Evolutionary conservation across 176 grass and related monocot genomes (phyloP).

Genomic region (Eremochloa ophiuroides): DNA sequence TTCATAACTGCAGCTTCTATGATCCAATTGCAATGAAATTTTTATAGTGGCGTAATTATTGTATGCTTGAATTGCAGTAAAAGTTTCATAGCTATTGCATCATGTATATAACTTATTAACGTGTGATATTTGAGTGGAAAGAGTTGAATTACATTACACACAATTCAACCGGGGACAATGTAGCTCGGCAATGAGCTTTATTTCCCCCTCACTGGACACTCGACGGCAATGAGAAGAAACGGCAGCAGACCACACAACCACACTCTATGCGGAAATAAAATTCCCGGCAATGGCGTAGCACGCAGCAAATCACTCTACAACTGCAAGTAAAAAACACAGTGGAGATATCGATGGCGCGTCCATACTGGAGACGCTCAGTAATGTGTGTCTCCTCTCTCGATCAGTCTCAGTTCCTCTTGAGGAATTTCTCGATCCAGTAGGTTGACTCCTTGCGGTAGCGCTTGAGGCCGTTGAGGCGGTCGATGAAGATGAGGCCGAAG

Average conservation of each 20-base stretch:
- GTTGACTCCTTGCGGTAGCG: constrained; percentile 66
- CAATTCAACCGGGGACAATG: not conserved
- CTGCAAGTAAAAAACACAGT: not conserved
- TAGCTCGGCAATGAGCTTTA: not conserved
- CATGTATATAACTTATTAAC: too few species aligned
- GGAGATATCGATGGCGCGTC: not conserved
- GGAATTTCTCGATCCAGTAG: constrained; percentile 47
- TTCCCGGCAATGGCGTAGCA: not conserved
- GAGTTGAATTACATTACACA: not conserved
- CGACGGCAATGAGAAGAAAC: not conserved
- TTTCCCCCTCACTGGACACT: not conserved
- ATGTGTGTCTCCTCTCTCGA: not conserved
- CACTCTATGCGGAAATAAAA: not conserved
- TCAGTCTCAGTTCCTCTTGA: too few species aligned
- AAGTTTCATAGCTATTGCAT: too few species aligned
- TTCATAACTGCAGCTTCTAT: too few species aligned
- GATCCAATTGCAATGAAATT: too few species aligned
- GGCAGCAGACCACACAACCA: not conserved
- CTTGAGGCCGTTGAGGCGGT: constrained; percentile 47
- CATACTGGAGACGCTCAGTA: not conserved
- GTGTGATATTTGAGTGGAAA: not conserved
- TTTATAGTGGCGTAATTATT: too few species aligned
- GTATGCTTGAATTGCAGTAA: too few species aligned
- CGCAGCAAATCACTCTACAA: not conserved
- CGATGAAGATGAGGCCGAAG: constrained; percentile 62